Evolutionary conservation across 352 stramenopile genomes (phyloP), one percentile per base, ranked within the genome.

Genomic region (Phytophthora vignae): DNA sequence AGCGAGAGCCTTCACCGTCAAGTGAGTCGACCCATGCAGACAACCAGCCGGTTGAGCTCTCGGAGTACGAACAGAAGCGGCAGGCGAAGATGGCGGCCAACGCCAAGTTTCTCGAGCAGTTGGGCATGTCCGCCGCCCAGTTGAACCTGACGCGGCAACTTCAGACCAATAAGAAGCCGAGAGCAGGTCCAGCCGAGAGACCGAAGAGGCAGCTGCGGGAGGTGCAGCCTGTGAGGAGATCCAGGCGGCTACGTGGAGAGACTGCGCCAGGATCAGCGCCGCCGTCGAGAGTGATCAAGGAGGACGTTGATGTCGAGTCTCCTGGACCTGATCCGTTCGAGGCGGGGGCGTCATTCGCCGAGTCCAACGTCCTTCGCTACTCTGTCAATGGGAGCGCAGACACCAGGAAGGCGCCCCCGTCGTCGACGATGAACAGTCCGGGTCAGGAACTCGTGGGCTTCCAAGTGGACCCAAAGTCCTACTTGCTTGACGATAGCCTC

Each of bases 61-160:
- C 80, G 14, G 73, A 81, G 48, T 88, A 90, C 44, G 83, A 88
- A 53, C 61, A 57, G 50, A 86, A 87, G 61, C 76, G 82, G 2
- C 57, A 64, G 22, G 63, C 36, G 44, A 78, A 71, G 22, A 81
- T 90, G 57, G 79, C 73, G 12, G 69, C 64, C 33, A 90, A 90
- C 61, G 77, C 74, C 25, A 71, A 73, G 48, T 87, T 88, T 59
- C 57, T 88, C 17, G 52, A 76, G 48, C 59, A 85, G 36, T 46
- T 90, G 33, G 82, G 79, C n/a, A 73, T 90, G 52, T 61, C 55
- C 21, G 65, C 60, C 22, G 48, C 64, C 4, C 68, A 80, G 38
- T 64, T 82, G 40, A 58, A 73, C 3, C 55, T 78, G 33, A 67
- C 53, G 1, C 25, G n/a, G 40, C 49, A 76, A 55, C 33, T 71